These are phyloP conservation scores for Hericium coralloides DNA, from an alignment of 768 basidiomycete species.

Conservation along the genomic window DNA sequence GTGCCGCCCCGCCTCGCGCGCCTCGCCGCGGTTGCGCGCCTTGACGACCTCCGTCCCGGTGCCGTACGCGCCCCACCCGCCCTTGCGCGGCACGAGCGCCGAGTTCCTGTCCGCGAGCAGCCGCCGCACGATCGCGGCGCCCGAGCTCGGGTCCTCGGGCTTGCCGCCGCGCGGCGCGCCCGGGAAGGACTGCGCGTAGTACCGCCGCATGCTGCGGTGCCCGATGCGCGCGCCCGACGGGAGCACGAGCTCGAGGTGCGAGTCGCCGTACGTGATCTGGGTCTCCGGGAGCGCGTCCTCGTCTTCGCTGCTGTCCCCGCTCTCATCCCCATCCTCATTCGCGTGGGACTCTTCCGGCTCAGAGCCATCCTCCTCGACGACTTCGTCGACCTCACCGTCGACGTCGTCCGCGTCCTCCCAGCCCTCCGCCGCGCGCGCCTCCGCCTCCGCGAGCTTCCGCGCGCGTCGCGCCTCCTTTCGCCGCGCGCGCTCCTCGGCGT, in stretches of 20 bases:
- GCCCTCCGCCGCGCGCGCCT: constrained; percentile 18
- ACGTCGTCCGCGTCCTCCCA: constrained; percentile 26
- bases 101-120: constrained; percentile 77
- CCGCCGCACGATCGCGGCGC: constrained; percentile 66
- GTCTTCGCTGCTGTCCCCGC: constrained; percentile 33
- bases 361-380: constrained; percentile 24
- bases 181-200: constrained; percentile 79
- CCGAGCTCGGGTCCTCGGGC: constrained; percentile 59
- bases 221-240: constrained; percentile 91
- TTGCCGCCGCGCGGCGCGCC: constrained; percentile 30
- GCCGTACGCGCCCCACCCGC: constrained; percentile 84
- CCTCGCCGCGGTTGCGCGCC: constrained; percentile 93
- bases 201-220: constrained; percentile 78
- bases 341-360: constrained; percentile 19
- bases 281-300: constrained; percentile 37
- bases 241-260: constrained; percentile 79
- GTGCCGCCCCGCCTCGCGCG: constrained; percentile 83
- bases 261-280: constrained; percentile 70
- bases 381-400: constrained; percentile 21
- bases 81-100: constrained; percentile 74
- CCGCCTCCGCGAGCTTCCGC: constrained; percentile 7
- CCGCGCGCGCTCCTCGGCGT: constrained; percentile 23
- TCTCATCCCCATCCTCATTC: constrained; percentile 26
- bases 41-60: constrained; percentile 74
- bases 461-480: constrained; percentile 8